Conservation (phyloP, 1,284 basidiomycete species). For the Apiotrichum mycotoxinovorans region DNA sequence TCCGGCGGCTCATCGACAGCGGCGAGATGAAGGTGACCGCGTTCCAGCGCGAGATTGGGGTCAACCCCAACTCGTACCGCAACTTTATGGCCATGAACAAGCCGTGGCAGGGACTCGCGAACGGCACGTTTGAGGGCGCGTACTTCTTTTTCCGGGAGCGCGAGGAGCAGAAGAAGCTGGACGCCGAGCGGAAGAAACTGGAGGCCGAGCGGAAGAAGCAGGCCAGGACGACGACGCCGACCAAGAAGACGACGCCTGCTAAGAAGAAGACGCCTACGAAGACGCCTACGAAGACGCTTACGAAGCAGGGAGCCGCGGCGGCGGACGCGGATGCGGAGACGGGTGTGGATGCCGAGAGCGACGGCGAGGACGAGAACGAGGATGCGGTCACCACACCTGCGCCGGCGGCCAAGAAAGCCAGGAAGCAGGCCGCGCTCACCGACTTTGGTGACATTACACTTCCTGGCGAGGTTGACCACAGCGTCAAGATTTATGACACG, state of each 20-base stretch:
- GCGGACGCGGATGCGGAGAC: not conserved
- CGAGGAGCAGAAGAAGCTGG: conserved; percentile 1
- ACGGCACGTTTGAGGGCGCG: not conserved
- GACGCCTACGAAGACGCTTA: not conserved
- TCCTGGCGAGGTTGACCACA: not conserved
- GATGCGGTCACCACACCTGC: not conserved
- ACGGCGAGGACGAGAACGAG: too few species aligned
- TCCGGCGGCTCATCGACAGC: conserved; percentile 5
- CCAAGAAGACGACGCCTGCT: too few species aligned
- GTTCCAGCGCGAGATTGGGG: conserved; percentile 4
- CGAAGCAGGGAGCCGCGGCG: too few species aligned
- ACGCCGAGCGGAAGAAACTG: too few species aligned
- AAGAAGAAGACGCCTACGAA: conserved; percentile 1
- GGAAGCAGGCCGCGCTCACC: not conserved
- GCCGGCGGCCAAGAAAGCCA: not conserved
- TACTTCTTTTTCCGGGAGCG: conserved; percentile 6
- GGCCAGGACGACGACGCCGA: too few species aligned
- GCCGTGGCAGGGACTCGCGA: not conserved
- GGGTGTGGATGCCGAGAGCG: too few species aligned
- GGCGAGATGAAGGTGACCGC: conserved; percentile 6
- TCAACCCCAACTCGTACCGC: conserved; percentile 6
- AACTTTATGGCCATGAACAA: conserved; percentile 6
- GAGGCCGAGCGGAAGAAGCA: too few species aligned
- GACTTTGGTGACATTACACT: conserved; percentile 6
- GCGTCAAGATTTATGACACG: conserved; percentile 3